Evolutionary conservation across 2,329 filamentous ascomycete species (phyloP).

Genomic region (Allantophomopsis lycopodina): DNA sequence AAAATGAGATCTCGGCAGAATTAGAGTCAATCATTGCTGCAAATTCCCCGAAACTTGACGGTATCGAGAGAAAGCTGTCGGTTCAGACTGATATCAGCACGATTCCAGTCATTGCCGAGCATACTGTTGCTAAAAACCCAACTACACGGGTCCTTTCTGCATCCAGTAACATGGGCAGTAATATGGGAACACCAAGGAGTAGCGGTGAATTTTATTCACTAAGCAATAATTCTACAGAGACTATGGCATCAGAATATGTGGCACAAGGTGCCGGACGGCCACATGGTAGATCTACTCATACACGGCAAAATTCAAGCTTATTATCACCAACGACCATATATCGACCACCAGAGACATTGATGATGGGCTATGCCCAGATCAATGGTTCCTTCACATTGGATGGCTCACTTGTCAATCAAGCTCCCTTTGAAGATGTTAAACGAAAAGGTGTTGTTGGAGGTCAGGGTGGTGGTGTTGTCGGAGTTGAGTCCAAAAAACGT

Average conservation of each 20-base stretch:
- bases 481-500: constrained; percentile 58
- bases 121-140: constrained; percentile 16
- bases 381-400: constrained; percentile 87
- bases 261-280: constrained; percentile 31
- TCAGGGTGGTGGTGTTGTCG: constrained; percentile 76
- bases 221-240: constrained; percentile 93
- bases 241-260: constrained; percentile 78
- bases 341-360: constrained; percentile 60
- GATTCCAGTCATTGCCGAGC: constrained; percentile 39
- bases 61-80: no score
- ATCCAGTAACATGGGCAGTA: constrained; percentile 50
- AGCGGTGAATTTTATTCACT: constrained; percentile 91
- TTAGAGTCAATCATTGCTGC: no score
- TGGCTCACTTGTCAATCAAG: constrained; percentile 78
- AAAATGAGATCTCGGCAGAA: no score
- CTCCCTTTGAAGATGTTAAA: constrained; percentile 90
- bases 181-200: constrained; percentile 68
- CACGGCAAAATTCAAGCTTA: constrained; percentile 28
- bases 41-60: constrained; percentile 15
- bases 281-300: constrained; percentile 25
- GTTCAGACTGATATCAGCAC: no score
- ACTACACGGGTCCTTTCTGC: constrained; percentile 60
- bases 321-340: constrained; percentile 23
- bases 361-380: constrained; percentile 97
- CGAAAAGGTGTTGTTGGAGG: constrained; percentile 81